Evolutionary conservation across 2,329 filamentous ascomycete species (phyloP).

Genomic region (Ophiostoma tasmaniense): DNA sequence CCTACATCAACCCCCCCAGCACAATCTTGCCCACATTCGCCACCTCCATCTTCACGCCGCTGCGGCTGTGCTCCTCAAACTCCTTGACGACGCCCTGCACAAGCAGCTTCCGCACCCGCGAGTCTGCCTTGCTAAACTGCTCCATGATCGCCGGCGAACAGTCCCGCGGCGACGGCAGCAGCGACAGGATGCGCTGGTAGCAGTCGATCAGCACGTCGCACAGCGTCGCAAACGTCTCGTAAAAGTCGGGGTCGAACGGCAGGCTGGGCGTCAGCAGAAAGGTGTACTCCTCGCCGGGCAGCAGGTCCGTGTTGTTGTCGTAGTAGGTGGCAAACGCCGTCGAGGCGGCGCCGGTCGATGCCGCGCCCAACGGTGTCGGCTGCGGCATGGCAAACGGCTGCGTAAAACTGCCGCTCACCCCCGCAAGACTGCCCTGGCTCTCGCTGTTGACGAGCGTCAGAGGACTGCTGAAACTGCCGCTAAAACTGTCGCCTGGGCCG

Average conservation of each 20-base stretch:
- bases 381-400: neutral
- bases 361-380: constrained; percentile 15
- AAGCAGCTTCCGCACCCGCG: constrained; percentile 77
- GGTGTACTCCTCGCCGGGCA: constrained; percentile 79
- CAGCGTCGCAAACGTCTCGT: constrained; percentile 89
- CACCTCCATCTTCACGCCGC: constrained; percentile 68
- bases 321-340: constrained; percentile 33
- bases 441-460: constrained; percentile 20
- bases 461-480: constrained; percentile 19
- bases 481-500: constrained; percentile 34
- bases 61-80: constrained; percentile 79
- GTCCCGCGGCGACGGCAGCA: constrained; percentile 67
- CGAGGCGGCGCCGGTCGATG: constrained; percentile 25
- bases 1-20: constrained; percentile 69
- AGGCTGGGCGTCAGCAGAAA: constrained; percentile 84
- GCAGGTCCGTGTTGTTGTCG: constrained; percentile 56
- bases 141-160: constrained; percentile 67
- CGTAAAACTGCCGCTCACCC: constrained; percentile 26
- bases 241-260: constrained; percentile 95
- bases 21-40: constrained; percentile 83
- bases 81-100: constrained; percentile 81
- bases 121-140: constrained; percentile 82
- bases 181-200: constrained; percentile 67
- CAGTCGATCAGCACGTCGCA: constrained; percentile 93
- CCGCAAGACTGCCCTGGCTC: constrained; percentile 20